Evolutionary conservation across 2,329 filamentous ascomycete genomes (phyloP).

Genomic region (Aurifilum marmelostoma): DNA sequence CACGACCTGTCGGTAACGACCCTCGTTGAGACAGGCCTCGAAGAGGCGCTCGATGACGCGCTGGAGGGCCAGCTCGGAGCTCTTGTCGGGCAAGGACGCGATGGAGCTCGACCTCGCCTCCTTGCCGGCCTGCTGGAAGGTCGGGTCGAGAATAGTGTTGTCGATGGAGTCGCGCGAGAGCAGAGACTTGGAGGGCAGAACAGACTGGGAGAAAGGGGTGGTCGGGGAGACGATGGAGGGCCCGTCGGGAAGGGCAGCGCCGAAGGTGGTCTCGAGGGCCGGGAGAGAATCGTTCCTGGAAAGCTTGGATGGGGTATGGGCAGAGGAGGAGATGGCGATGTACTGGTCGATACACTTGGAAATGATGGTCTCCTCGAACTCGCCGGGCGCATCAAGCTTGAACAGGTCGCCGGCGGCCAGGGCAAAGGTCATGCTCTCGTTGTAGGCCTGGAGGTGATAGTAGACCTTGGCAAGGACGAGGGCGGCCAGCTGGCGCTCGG

Average conservation of each 20-base stretch:
- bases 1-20: slow-evolving; percentile 92
- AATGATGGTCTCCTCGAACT: slow-evolving; percentile 99
- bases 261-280: slow-evolving; percentile 81
- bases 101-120: slow-evolving; percentile 61
- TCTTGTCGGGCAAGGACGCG: slow-evolving; percentile 67
- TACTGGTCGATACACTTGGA: slow-evolving; percentile 98
- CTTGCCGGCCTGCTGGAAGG: slow-evolving; percentile 57
- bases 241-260: slow-evolving; percentile 66
- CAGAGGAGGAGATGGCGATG: slow-evolving; percentile 71
- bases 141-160: slow-evolving; percentile 64
- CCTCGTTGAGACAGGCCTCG: slow-evolving; percentile 82
- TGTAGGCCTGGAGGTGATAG: slow-evolving; percentile 98
- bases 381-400: slow-evolving; percentile 85
- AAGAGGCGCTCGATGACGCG: slow-evolving; percentile 87
- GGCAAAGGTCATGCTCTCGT: slow-evolving; percentile 98
- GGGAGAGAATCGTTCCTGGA: slow-evolving; percentile 55
- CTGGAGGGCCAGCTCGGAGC: slow-evolving; percentile 80
- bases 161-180: slow-evolving; percentile 79
- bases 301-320: slow-evolving; percentile 51
- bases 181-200: slow-evolving; percentile 89
- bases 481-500: slow-evolving; percentile 90
- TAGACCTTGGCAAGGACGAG: slow-evolving; percentile 97
- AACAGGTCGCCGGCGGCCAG: slow-evolving; percentile 93
- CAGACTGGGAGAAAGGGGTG: slow-evolving; percentile 93
- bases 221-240: slow-evolving; percentile 81